A percentile compares a stretch with the other conserved stretches of the same genome.
Conservation (phyloP, 2,329 filamentous ascomycete genomes). For the Ceratocystis huliohia region DNA sequence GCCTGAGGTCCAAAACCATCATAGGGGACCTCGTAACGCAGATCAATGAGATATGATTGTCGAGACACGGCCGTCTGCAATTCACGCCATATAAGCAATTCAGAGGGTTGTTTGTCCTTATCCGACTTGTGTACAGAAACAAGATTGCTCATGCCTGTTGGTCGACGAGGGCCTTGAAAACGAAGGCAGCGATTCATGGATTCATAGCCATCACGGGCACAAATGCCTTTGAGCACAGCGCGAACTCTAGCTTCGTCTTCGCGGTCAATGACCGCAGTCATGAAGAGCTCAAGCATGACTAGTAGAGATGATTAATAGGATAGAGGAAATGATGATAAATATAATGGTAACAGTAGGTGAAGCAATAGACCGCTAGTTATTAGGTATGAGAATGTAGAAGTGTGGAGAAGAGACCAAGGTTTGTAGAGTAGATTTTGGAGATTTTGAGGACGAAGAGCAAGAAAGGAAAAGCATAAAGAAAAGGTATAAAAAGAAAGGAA, state of each 20-base stretch:
- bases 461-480: background rate
- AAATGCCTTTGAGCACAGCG: constrained; percentile 44
- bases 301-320: background rate
- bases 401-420: too few species aligned
- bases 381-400: background rate
- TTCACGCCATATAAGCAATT: constrained; percentile 35
- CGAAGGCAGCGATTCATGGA: constrained; percentile 40
- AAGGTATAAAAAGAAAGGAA: background rate
- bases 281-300: constrained; percentile 47
- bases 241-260: constrained; percentile 38
- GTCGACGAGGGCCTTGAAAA: constrained; percentile 37
- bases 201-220: constrained; percentile 42
- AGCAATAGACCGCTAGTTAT: background rate
- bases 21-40: constrained; percentile 41
- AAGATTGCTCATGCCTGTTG: constrained; percentile 35
- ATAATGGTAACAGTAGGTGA: background rate
- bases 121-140: constrained; percentile 28
- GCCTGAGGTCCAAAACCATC: constrained; percentile 26
- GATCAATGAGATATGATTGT: constrained; percentile 45
- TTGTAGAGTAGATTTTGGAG: too few species aligned
- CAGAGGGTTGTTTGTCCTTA: constrained; percentile 20
- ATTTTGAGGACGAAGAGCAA: background rate
- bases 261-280: constrained; percentile 41
- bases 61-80: constrained; percentile 42
- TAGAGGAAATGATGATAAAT: background rate